These are phyloP conservation scores for Peltaster fructicola DNA, from an alignment of 2,329 filamentous ascomycete genomes.

Conservation along the genomic window DNA sequence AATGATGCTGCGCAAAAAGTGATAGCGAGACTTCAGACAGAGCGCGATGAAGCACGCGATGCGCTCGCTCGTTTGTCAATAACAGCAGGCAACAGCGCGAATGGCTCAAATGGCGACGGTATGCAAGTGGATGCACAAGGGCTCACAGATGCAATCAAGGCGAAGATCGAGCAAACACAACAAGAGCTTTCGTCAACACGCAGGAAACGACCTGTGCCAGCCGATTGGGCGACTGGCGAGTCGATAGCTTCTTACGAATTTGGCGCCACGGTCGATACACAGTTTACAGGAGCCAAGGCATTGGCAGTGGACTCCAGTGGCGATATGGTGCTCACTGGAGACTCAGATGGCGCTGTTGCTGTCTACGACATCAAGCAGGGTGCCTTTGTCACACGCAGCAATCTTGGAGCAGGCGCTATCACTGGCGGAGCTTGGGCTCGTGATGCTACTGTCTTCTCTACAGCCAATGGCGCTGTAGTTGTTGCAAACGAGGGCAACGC, in stretches of 20 bases:
- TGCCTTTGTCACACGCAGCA: conserved; percentile 52
- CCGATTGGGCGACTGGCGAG: conserved; percentile 67
- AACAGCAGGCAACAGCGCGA: conserved; percentile 27
- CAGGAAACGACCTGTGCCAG: conserved; percentile 73
- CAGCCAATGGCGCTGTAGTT: conserved; percentile 60
- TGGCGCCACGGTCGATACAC: conserved; percentile 33
- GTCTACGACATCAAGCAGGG: conserved; percentile 64
- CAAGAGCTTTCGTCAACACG: conserved; percentile 70
- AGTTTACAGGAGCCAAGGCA: conserved; percentile 41
- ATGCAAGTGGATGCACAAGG: conserved; percentile 83
- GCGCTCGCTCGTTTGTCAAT: conserved; percentile 75
- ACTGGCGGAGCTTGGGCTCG: conserved; percentile 50
- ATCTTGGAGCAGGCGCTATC: conserved; percentile 46
- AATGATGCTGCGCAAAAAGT: conserved; percentile 94
- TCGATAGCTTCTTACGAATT: conserved; percentile 45
- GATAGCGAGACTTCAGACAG: conserved; percentile 75
- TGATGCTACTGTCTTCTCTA: conserved; percentile 53
- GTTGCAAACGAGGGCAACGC: conserved; percentile 57
- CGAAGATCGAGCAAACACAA: conserved; percentile 64
- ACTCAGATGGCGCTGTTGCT: conserved; percentile 55
- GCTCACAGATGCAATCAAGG: conserved; percentile 52
- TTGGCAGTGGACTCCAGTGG: conserved; percentile 42
- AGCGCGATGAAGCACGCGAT: conserved; percentile 82
- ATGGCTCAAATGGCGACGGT: conserved; percentile 47
- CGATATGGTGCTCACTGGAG: conserved; percentile 55